phyloP scores from a whole-genome alignment of 2,329 filamentous ascomycete genomes.

The Verticillium nonalfalfae region DNA sequence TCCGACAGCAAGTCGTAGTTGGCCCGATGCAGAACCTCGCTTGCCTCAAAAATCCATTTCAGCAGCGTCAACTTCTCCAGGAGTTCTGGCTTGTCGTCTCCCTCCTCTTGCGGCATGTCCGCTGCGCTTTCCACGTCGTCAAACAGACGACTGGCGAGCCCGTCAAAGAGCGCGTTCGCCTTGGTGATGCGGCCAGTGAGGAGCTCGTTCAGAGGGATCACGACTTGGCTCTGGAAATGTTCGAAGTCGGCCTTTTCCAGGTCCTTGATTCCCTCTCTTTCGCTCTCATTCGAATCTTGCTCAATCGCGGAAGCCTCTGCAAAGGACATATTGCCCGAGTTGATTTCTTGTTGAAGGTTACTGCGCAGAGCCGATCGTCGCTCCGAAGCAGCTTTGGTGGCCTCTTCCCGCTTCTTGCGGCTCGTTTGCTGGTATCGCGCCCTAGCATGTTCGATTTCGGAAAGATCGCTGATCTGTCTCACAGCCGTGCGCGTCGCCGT shows the following conservation, averaged over 20 bases:
- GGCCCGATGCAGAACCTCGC: conserved; percentile 80
- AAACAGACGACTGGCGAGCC: conserved; percentile 66
- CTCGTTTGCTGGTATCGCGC: conserved; percentile 50
- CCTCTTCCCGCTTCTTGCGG: conserved; percentile 52
- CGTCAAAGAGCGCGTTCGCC: conserved; percentile 71
- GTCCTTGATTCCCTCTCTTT: conserved; percentile 65
- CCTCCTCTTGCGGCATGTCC: conserved; percentile 87
- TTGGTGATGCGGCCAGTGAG: conserved; percentile 68
- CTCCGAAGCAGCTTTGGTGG: conserved; percentile 39
- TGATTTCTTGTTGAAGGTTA: conserved; percentile 74
- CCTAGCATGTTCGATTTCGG: conserved; percentile 65
- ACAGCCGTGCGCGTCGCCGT: conserved; percentile 68
- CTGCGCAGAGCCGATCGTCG: conserved; percentile 59
- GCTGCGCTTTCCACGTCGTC: conserved; percentile 56
- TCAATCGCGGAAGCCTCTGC: conserved; percentile 79
- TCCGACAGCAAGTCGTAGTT: conserved; percentile 80
- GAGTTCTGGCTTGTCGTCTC: conserved; percentile 89
- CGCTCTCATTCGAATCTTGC: conserved; percentile 64
- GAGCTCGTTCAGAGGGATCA: conserved; percentile 77
- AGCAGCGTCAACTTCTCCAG: conserved; percentile 89
- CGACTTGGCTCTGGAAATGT: conserved; percentile 72
- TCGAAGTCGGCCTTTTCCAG: conserved; percentile 76
- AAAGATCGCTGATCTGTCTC: conserved; percentile 65
- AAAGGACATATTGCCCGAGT: conserved; percentile 72
- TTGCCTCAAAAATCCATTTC: conserved; percentile 94